Conservation (phyloP, 768 basidiomycete genomes). For the Bullera alba region DNA sequence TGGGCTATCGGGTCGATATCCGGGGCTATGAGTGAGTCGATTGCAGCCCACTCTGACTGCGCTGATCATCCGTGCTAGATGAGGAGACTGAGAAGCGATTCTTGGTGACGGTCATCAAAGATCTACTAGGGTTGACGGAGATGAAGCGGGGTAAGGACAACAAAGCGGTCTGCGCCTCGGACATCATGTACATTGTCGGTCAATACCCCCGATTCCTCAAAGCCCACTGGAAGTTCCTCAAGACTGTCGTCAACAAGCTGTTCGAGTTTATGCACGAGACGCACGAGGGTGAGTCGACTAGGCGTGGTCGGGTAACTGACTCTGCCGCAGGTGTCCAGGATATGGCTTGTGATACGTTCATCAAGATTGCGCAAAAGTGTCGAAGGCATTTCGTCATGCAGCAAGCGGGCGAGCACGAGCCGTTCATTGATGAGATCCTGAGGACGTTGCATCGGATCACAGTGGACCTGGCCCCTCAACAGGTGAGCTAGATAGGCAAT, state of each 20-base stretch:
- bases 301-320: slow-evolving; percentile 5
- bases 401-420: slow-evolving; percentile 92
- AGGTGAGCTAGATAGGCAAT: slow-evolving; percentile 47
- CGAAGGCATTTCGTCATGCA: slow-evolving; percentile 97
- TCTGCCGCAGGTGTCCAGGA: slow-evolving; percentile 77
- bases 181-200: slow-evolving; percentile 82
- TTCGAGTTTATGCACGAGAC: slow-evolving; percentile 99
- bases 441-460: slow-evolving; percentile 87
- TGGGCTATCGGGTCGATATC: slow-evolving; percentile 99
- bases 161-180: slow-evolving; percentile 79
- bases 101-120: slow-evolving; percentile 97
- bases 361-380: slow-evolving; percentile 99
- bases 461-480: slow-evolving; percentile 84
- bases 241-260: slow-evolving; percentile 98
- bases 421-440: slow-evolving; percentile 95
- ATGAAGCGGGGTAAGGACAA: slow-evolving; percentile 99
- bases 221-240: slow-evolving; percentile 99
- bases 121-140: slow-evolving; percentile 91
- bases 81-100: slow-evolving; percentile 99
- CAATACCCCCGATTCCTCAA: slow-evolving; percentile 99
- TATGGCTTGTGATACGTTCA: slow-evolving; percentile 99
- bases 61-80: slow-evolving; percentile 53
- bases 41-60: no score
- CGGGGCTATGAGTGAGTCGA: slow-evolving; percentile 90
- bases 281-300: slow-evolving; percentile 66